Percentiles rank a stretch among this genome's conserved stretches.
Conservation (phyloP, 805 yeast genomes). For the Candida mattraensis region DNA sequence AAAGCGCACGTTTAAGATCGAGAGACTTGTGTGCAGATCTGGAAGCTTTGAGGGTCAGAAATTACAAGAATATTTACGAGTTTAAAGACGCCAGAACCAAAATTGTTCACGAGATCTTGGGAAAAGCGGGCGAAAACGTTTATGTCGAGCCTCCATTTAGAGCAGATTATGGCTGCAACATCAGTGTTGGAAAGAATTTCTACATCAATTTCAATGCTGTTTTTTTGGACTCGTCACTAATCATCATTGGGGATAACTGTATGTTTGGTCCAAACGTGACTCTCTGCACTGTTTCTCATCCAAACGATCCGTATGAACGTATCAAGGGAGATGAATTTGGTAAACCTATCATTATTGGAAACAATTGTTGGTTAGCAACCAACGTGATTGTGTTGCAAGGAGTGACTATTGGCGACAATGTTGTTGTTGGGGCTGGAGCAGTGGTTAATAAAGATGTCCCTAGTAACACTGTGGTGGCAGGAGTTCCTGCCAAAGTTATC, state of each 20-base stretch:
- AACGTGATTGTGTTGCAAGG: conserved; percentile 59
- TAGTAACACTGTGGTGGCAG: conserved; percentile 56
- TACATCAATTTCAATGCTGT: conserved; percentile 58
- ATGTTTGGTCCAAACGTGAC: conserved; percentile 63
- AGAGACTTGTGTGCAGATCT: conserved; percentile 33
- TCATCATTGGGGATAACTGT: conserved; percentile 61
- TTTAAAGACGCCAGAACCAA: conserved; percentile 39
- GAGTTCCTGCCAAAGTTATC: conserved; percentile 43
- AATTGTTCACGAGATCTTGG: conserved; percentile 44
- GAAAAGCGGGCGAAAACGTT: conserved; percentile 41
- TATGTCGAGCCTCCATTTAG: conserved; percentile 51
- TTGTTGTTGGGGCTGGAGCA: conserved; percentile 66
- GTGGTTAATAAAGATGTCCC: conserved; percentile 61
- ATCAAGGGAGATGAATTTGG: conserved; percentile 50
- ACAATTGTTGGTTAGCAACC: conserved; percentile 69
- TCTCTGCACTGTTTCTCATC: conserved; percentile 64
- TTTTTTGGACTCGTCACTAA: conserved; percentile 58
- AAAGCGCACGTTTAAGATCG: conserved; percentile 36
- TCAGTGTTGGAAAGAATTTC: conserved; percentile 53
- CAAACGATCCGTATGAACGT: conserved; percentile 48
- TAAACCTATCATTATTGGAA: conserved; percentile 55
- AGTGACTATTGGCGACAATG: conserved; percentile 60
- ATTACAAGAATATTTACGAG: conserved; percentile 9
- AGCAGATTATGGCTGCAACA: conserved; percentile 69
- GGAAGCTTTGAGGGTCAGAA: conserved; percentile 16